Percentiles rank a stretch among this genome's conserved stretches.
These are phyloP conservation scores for Myriangium duriaei DNA, from an alignment of 2,329 filamentous ascomycete genomes.

Conservation along the genomic window DNA sequence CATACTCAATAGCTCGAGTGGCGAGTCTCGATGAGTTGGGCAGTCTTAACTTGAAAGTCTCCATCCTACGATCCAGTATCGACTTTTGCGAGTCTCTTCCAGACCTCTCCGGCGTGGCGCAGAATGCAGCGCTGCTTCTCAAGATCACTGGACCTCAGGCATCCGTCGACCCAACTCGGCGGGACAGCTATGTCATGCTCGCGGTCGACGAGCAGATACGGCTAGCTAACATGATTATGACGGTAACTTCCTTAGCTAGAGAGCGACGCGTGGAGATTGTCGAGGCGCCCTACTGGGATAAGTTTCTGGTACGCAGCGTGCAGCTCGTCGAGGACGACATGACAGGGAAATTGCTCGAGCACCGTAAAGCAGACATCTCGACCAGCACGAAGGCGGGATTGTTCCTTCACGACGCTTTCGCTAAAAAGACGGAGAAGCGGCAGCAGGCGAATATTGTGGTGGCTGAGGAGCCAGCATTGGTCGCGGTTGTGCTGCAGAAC, in stretches of 20 bases:
- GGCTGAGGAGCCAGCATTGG: constrained; percentile 62
- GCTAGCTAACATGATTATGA: constrained; percentile 72
- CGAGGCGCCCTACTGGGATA: constrained; percentile 88
- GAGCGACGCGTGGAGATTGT: constrained; percentile 59
- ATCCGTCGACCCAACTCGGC: constrained; percentile 16
- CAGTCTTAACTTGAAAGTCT: constrained; percentile 66
- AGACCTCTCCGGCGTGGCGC: constrained; percentile 80
- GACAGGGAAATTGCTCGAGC: constrained; percentile 46
- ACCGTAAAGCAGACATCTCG: constrained; percentile 14
- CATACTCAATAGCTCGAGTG: not conserved
- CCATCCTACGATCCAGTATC: constrained; percentile 79
- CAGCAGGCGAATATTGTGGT: constrained; percentile 51
- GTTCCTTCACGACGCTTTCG: constrained; percentile 90
- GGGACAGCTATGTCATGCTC: constrained; percentile 48
- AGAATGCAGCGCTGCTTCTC: constrained; percentile 73
- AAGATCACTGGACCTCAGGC: constrained; percentile 58
- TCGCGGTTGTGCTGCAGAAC: constrained; percentile 79
- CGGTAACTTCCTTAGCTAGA: constrained; percentile 66
- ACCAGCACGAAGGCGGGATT: constrained; percentile 45
- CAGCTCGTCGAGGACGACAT: constrained; percentile 41
- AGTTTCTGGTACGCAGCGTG: constrained; percentile 74
- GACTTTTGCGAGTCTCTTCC: constrained; percentile 88
- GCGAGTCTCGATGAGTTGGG: constrained; percentile 44
- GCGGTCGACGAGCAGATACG: constrained; percentile 72
- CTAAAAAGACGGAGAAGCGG: constrained; percentile 48